Conservation (phyloP, 352 stramenopile genomes). For the Halophytophthora polymorphica region DNA sequence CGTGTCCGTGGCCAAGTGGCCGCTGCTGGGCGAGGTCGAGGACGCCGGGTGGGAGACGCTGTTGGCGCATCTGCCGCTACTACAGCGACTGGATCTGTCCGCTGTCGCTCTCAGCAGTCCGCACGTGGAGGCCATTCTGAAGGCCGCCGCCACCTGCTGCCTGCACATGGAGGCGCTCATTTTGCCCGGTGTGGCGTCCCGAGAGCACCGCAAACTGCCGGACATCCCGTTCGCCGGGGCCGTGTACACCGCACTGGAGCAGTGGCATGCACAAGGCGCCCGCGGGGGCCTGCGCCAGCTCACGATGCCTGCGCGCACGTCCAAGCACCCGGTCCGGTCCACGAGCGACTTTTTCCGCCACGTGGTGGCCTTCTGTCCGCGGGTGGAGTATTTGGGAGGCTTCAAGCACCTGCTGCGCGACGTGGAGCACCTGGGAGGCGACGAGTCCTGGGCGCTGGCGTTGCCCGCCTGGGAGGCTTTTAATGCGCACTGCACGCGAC, state of each 20-base stretch:
- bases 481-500: slow-evolving; percentile 10
- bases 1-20: slow-evolving; percentile 12
- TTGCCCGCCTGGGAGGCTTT: slow-evolving; percentile 13
- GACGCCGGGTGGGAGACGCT: slow-evolving; percentile 5
- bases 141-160: slow-evolving; percentile 5
- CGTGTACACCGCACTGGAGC: slow-evolving; percentile 11
- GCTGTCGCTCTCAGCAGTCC: slow-evolving; percentile 5
- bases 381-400: slow-evolving; percentile 14
- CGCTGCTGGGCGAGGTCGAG: slow-evolving; percentile 5
- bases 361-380: slow-evolving; percentile 13
- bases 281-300: slow-evolving; percentile 17
- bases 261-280: slow-evolving; percentile 4
- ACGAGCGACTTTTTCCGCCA: slow-evolving; percentile 8
- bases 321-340: background rate
- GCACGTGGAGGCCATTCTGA: slow-evolving; percentile 2
- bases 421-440: slow-evolving; percentile 14
- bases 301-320: slow-evolving; percentile 3
- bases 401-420: slow-evolving; percentile 15
- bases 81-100: slow-evolving; percentile 13
- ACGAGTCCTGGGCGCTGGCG: slow-evolving; percentile 10
- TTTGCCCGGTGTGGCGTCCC: slow-evolving; percentile 11
- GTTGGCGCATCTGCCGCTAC: slow-evolving; percentile 4
- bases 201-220: slow-evolving; percentile 7
- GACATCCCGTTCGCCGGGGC: slow-evolving; percentile 5
- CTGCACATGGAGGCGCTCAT: slow-evolving; percentile 9